phyloP scores from a whole-genome alignment of 495 filamentous ascomycete species.

The Venustampulla echinocandica region DNA sequence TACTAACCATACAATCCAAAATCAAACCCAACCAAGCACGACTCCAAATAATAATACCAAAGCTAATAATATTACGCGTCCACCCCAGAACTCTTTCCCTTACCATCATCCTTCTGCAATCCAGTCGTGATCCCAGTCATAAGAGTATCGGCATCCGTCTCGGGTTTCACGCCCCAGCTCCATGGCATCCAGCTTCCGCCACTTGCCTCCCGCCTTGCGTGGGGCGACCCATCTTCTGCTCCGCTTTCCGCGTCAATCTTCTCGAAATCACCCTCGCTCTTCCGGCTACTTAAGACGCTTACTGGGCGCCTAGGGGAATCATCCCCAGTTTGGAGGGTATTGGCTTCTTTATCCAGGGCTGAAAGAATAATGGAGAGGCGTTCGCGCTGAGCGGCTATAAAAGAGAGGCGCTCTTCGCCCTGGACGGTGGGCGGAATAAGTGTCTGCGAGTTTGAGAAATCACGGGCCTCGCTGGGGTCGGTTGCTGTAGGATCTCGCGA shows the following conservation, averaged over 20 bases:
- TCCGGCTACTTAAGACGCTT: constrained; percentile 29
- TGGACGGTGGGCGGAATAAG: constrained; percentile 60
- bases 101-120: not conserved
- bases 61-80: constrained; percentile 9
- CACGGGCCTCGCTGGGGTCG: constrained; percentile 6
- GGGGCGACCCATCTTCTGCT: constrained; percentile 34
- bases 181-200: constrained; percentile 52
- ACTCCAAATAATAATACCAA: not conserved
- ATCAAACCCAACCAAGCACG: not conserved
- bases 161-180: constrained; percentile 37
- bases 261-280: constrained; percentile 64
- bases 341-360: constrained; percentile 67
- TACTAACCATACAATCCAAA: too few species aligned
- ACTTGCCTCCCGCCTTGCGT: constrained; percentile 19
- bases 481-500: constrained; percentile 11
- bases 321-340: constrained; percentile 19
- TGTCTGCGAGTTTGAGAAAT: constrained; percentile 48
- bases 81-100: constrained; percentile 18
- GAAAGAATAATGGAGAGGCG: constrained; percentile 59
- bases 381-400: constrained; percentile 66
- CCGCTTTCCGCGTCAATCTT: constrained; percentile 68
- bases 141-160: constrained; percentile 6
- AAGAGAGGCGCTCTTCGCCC: constrained; percentile 54
- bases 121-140: constrained; percentile 5
- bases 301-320: constrained; percentile 27